Base-by-base conservation (phyloP, 2,329 filamentous ascomycete genomes). In the Sporothrix humicola region DNA sequence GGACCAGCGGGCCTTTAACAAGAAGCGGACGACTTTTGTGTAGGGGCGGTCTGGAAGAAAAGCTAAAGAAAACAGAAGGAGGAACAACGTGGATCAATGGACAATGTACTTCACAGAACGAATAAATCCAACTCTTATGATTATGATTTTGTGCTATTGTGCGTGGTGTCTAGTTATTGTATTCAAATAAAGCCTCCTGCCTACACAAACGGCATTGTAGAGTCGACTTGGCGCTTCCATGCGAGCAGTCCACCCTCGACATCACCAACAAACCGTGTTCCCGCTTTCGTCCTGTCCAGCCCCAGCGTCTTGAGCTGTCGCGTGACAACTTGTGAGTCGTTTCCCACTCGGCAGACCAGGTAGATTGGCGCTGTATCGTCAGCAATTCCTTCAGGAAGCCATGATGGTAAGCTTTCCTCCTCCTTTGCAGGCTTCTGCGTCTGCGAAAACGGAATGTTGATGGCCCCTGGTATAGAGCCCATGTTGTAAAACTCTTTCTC, bases 1-100 rank as follows among this genome's bases (percentile, higher is more conserved):
- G 87, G 96, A 99, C 80, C 96, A 98, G 86, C 88, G 95, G 76
- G 95, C 95, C 10, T 99, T 97, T 85, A 97, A 97, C 85, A 94
- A 94, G 86, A 97, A 97, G 89, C 91, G 90, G 81, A 89, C 85
- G 77, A 89, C 84, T 79, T 90, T 90, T 82, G 83, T 91, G 76
- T 91, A 82, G 4, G 48, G 44, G 6, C 37, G 37, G 72, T n/a
- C n/a, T n/a, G n/a, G 63, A 52, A 56, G 7, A 6, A 48, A 72
- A 42, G 1, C n/a, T 37, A 48, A 12, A 20, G 20, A 15, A 44
- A 44, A 6, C 9, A 31, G 7, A 31, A n/a, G 37, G 4, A 20
- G 6, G 15, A 31, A 3, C 48, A 17, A 17, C 48, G 48, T 17
- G 13, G 6, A 37, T 37, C 2, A 37, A 37, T 6, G 31, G 3